Base-by-base conservation (phyloP, 345 rosid genomes). In the Dipteronia dyeriana region DNA sequence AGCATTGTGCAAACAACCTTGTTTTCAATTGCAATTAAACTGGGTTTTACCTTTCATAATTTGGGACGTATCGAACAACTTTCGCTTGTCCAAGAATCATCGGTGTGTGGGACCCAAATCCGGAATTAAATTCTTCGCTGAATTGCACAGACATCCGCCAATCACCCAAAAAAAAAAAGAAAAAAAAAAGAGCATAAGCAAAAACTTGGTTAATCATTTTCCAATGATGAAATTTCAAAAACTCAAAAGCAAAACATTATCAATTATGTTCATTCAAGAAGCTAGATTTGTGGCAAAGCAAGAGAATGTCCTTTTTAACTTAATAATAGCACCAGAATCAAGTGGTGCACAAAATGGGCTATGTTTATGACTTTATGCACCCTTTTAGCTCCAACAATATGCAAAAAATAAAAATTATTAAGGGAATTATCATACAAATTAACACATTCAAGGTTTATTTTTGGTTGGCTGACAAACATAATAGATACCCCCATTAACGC, bases 71-170 rank as follows among this genome's bases (percentile, higher is more conserved):
- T 54, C 97, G 97, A 73, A 90, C 82, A 76, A 92, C 94, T 84
- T 91, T 92, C 68, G 96, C 96, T 86, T 95, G 97, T 82, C 99
- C 99, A 65, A 93, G 93, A 73, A 89, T 76, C 91, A 95, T 86
- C 3, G 99, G 98, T 31, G 99, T 95, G 80, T 91, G 94, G 77
- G 98, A 95, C 79, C 99, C 99, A 86, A 95, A 95, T 78, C 98
- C 99, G 85, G 97, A 77, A 85, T 92, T 91, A 82, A 91, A 92
- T 80, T 95, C 99, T 82, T 91, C 99, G 85, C 98, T 95, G 90
- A 77, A 73, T 77, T 71, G 57, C 66, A 83, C 10, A 65, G 22
- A 76, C 72, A 45, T 68, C 43, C 70, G 57, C 67, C 31, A 56
- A 23, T 57, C 68, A 31, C 54, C 19, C 38, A 38, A 65, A 70